Base-by-base conservation (phyloP, 164 flowering plant genomes). In the Vitis labrusca region DNA sequence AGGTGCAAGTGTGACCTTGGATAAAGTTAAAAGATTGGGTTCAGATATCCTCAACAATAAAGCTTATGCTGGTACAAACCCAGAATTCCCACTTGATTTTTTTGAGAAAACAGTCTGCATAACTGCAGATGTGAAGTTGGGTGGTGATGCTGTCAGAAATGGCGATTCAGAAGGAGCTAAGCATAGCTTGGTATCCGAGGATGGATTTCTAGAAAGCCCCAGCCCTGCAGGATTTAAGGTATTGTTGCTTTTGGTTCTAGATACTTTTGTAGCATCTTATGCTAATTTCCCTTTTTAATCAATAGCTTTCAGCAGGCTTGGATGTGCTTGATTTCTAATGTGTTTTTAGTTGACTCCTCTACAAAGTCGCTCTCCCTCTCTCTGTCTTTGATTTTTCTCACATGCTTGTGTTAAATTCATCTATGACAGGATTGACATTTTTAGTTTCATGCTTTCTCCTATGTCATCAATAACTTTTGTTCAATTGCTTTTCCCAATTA, bases 81-180 rank as follows among this genome's bases (percentile, higher is more conserved):
- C 97, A n/a, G 99, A 96, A 76, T 96, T 93, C 69, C 94, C 97
- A n/a, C 94, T 96, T 73, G 99, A 96, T 75, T 96, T 93, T 77
- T 96, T 96, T 85, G 99, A 96, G 84, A 96, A 86, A 75, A 89
- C 99, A 54, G 80, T 92, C 32, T 96, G 97, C 77, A 90, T 96
- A n/a, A 91, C 99, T 37, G 78, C 88, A 67, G 98, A 93, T 86
- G 91, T 96, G 73, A 96, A 88, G 72, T 73, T 96, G 69, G 85
- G 97, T 66, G 91, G 99, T 75, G 99, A 96, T 83, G 94, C 91
- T 64, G 80, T 92, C 76, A 84, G 91, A 81, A 96, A 93, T 77
- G 86, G 92, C 77, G 99, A 96, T 73, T 91, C 94, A 67, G 98
- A 93, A 71, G 91, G 86, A 66, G 87, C 93, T n/a, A 93, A 91